Percentiles rank a stretch among this genome's conserved stretches.
phyloP scores from a whole-genome alignment of 2,329 filamentous ascomycete genomes.

The Aspergillus fumigatiaffinis region DNA sequence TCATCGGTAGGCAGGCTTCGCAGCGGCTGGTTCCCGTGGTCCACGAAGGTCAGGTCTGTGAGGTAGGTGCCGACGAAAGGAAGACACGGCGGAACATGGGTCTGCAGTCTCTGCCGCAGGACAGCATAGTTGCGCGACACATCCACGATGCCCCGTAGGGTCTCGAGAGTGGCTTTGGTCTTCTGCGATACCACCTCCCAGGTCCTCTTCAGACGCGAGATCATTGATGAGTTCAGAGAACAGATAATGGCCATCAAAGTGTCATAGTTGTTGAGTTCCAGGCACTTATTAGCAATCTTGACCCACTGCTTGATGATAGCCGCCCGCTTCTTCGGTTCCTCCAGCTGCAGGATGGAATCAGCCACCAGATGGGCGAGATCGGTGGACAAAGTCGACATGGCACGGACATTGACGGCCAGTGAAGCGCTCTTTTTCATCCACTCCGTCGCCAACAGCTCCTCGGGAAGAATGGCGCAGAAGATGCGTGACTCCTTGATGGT shows the following conservation, averaged over 20 bases:
- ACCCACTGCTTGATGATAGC: conserved; percentile 95
- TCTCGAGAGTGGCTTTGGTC: conserved; percentile 74
- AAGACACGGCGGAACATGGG: conserved; percentile 84
- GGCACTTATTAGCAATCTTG: conserved; percentile 81
- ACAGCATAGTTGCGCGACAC: conserved; percentile 86
- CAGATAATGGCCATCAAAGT: conserved; percentile 96
- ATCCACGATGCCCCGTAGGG: conserved; percentile 80
- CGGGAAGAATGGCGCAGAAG: conserved; percentile 86
- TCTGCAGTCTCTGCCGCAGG: conserved; percentile 75
- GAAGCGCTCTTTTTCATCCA: conserved; percentile 87
- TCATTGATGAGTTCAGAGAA: conserved; percentile 86
- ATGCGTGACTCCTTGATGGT: conserved; percentile 88
- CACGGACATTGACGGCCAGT: conserved; percentile 82
- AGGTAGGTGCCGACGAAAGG: conserved; percentile 96
- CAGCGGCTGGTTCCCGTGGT: conserved; percentile 85
- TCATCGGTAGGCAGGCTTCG: conserved; percentile 69
- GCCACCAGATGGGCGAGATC: conserved; percentile 90
- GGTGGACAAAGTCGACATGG: conserved; percentile 88
- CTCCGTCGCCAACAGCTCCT: conserved; percentile 85
- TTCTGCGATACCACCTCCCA: conserved; percentile 87
- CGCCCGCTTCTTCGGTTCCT: conserved; percentile 91
- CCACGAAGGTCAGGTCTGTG: conserved; percentile 92
- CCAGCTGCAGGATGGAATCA: conserved; percentile 81
- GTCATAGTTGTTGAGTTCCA: conserved; percentile 93
- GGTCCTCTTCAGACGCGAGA: conserved; percentile 80